Conservation (phyloP, 176 grass and related monocot genomes). For the Tillandsia leiboldiana region DNA sequence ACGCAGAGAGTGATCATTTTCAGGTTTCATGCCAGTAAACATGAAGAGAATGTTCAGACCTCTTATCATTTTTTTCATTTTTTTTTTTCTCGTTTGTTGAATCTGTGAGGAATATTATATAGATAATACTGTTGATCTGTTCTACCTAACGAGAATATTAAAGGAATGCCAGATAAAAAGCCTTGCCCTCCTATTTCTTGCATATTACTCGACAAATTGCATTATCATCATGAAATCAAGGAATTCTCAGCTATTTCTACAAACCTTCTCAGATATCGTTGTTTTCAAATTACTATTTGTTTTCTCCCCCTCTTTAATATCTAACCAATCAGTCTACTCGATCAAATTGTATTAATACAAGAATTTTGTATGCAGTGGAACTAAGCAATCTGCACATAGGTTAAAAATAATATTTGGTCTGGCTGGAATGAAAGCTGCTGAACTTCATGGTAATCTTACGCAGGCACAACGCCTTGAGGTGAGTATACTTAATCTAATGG, state of each 20-base stretch:
- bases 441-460: slow-evolving; percentile 98
- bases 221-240: too few species aligned
- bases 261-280: too few species aligned
- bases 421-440: slow-evolving; percentile 79
- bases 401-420: slow-evolving; percentile 98
- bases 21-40: slow-evolving; percentile 39
- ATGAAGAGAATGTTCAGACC: background rate
- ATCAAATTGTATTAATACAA: background rate
- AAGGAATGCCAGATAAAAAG: too few species aligned
- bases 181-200: too few species aligned
- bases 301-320: background rate
- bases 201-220: too few species aligned
- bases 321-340: background rate
- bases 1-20: slow-evolving; percentile 89
- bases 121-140: too few species aligned
- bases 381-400: slow-evolving; percentile 85
- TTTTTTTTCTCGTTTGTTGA: too few species aligned
- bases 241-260: too few species aligned
- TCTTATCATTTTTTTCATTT: background rate
- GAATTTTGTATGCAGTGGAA: slow-evolving; percentile 47
- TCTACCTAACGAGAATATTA: too few species aligned
- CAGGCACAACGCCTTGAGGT: slow-evolving; percentile 94
- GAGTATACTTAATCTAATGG: slow-evolving; percentile 20
- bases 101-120: too few species aligned
- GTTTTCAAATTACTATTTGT: too few species aligned